phyloP scores from a whole-genome alignment of 1,139 yeast species.

The Candida tetrigidarum region DNA sequence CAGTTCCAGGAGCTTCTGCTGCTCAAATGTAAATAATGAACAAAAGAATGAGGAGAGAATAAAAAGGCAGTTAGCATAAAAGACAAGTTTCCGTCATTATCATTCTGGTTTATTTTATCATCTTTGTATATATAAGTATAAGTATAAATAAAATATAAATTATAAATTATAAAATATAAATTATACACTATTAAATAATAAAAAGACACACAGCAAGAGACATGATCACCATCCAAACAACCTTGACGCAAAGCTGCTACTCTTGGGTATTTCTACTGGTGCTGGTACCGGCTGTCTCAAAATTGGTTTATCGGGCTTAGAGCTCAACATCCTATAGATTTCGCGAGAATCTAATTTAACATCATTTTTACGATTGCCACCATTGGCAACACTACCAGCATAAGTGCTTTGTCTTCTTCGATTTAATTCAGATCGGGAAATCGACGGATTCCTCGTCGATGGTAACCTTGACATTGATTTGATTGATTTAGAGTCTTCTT shows the following conservation, averaged over 20 bases:
- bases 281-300: conserved; percentile 6
- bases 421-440: conserved; percentile 12
- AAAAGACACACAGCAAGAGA: not conserved
- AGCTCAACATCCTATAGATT: conserved; percentile 27
- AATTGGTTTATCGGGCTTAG: conserved; percentile 14
- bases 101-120: conserved; percentile 9
- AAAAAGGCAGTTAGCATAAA: not conserved
- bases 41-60: not conserved
- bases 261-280: not conserved
- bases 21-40: conserved; percentile 7
- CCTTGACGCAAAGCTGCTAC: conserved; percentile 26
- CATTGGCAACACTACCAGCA: not conserved
- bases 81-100: not conserved
- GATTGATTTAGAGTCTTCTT: conserved; percentile 21
- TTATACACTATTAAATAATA: conserved; percentile 5
- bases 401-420: conserved; percentile 12
- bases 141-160: conserved; percentile 2
- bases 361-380: conserved; percentile 6
- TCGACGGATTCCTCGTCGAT: conserved; percentile 15
- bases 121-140: conserved; percentile 7
- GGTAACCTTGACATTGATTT: conserved; percentile 24
- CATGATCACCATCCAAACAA: conserved; percentile 40
- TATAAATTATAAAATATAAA: too few relatives aligned
- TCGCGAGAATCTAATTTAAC: conserved; percentile 25
- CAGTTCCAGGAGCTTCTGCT: conserved; percentile 71